phyloP scores from a whole-genome alignment of 148 eudicot species.

The Rhododendron griersonianum region DNA sequence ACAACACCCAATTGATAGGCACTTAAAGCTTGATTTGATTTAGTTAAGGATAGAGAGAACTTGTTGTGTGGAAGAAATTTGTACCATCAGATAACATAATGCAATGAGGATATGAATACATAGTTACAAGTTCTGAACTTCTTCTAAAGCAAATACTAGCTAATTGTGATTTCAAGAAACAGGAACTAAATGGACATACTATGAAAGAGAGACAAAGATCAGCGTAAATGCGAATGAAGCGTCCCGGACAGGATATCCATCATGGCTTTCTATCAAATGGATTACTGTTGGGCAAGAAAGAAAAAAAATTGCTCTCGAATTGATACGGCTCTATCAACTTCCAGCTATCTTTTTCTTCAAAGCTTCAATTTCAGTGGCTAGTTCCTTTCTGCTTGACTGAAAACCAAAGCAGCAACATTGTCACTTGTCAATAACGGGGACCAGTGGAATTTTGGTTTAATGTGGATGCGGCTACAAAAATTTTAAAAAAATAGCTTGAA shows the following conservation, averaged over 20 bases:
- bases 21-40: neutral
- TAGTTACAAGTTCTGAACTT: neutral
- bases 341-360: slow-evolving; percentile 72
- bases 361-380: slow-evolving; percentile 54
- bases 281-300: neutral
- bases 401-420: neutral
- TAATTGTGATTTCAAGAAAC: neutral
- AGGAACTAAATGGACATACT: neutral
- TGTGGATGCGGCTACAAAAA: neutral
- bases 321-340: slow-evolving; percentile 29
- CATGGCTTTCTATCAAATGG: neutral
- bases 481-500: neutral
- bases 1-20: neutral
- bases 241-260: neutral
- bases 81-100: neutral
- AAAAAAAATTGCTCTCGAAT: neutral
- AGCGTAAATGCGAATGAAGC: neutral
- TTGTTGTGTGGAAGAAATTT: neutral
- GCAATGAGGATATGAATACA: neutral
- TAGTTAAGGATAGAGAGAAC: neutral
- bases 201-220: neutral
- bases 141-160: neutral
- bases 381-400: slow-evolving; percentile 64
- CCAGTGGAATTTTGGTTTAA: neutral
- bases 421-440: neutral